Percentiles rank a stretch among this genome's conserved stretches.
phyloP scores from a whole-genome alignment of 2,329 filamentous ascomycete species.

The Pseudopyrenochaeta lycopersici region DNA sequence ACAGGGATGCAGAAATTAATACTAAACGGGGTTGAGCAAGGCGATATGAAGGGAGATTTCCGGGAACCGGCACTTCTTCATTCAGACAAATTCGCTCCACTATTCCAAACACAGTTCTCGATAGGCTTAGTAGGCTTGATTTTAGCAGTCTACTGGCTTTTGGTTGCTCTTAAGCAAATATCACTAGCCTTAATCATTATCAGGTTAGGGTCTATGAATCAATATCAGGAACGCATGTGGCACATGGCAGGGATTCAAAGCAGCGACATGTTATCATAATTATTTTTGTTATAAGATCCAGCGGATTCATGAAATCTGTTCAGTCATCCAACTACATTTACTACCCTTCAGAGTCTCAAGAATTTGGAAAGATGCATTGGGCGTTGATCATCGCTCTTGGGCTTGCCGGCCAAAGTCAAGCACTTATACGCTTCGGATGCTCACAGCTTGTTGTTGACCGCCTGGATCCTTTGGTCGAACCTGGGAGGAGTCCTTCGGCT shows the following conservation, averaged over 20 bases:
- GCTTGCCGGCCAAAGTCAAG: slow-evolving; percentile 26
- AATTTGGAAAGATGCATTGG: slow-evolving; percentile 20
- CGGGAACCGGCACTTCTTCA: slow-evolving; percentile 13
- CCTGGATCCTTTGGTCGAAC: slow-evolving; percentile 38
- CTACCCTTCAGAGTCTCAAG: neutral
- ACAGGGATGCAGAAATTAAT: slow-evolving; percentile 5
- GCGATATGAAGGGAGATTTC: slow-evolving; percentile 11
- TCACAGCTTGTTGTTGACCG: slow-evolving; percentile 37
- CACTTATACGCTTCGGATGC: slow-evolving; percentile 38
- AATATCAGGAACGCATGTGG: no score
- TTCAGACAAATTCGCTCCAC: neutral
- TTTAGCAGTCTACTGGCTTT: neutral
- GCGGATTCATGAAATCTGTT: neutral
- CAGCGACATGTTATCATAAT: no score
- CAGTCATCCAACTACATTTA: neutral
- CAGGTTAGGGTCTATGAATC: no score
- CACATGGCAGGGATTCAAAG: no score
- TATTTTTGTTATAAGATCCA: no score
- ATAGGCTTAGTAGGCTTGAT: neutral
- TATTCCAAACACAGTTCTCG: neutral
- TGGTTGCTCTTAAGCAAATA: neutral
- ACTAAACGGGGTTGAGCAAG: slow-evolving; percentile 3
- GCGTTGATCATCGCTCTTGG: slow-evolving; percentile 18
- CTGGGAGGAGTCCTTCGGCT: slow-evolving; percentile 27
- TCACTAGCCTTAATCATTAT: no score